These are phyloP conservation scores for Albophoma yamanashiensis DNA, from an alignment of 2,329 filamentous ascomycete species.

Conservation along the genomic window DNA sequence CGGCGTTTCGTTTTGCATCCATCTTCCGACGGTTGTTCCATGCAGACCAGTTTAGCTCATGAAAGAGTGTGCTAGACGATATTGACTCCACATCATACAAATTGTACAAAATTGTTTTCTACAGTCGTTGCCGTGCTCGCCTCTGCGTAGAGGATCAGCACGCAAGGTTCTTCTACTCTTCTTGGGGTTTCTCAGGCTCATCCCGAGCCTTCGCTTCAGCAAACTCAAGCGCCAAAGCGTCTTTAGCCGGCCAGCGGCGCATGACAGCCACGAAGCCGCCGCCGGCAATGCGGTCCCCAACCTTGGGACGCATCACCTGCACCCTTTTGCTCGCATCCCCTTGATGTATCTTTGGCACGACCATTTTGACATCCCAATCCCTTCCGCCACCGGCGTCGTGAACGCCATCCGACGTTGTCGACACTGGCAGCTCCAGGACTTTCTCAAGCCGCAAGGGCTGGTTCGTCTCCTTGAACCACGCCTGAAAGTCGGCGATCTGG, in stretches of 20 bases:
- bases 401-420: conserved; percentile 27
- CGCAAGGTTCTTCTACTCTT: not conserved
- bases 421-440: conserved; percentile 45
- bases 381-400: conserved; percentile 40
- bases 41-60: too few species aligned
- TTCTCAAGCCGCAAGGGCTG: conserved; percentile 46
- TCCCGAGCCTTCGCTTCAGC: not conserved
- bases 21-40: too few species aligned
- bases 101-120: not conserved
- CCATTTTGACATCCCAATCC: conserved; percentile 52
- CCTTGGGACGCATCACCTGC: conserved; percentile 30
- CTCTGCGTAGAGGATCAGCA: not conserved
- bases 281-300: conserved; percentile 26
- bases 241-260: conserved; percentile 18
- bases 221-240: not conserved
- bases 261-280: conserved; percentile 30
- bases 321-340: conserved; percentile 14
- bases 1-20: too few species aligned
- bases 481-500: conserved; percentile 55
- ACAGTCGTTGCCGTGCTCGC: not conserved
- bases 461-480: conserved; percentile 34
- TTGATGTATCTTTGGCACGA: conserved; percentile 16
- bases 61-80: too few species aligned
- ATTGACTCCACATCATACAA: not conserved
- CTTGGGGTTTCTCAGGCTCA: not conserved